Percentiles rank a stretch among this genome's conserved stretches.
These are phyloP conservation scores for Flaveria bidentis DNA, from an alignment of 129 eudicot genomes.

Conservation along the genomic window DNA sequence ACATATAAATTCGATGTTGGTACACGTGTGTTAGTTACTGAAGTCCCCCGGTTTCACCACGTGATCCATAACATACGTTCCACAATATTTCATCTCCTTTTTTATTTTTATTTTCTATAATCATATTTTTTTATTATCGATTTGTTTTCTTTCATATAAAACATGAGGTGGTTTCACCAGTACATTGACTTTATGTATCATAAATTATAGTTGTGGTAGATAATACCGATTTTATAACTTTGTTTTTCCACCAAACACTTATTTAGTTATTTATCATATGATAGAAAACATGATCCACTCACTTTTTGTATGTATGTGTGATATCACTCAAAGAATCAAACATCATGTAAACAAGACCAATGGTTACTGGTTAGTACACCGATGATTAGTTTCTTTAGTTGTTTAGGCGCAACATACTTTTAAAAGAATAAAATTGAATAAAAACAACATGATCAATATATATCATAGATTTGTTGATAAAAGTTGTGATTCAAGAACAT, in stretches of 20 bases:
- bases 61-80: neutral
- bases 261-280: neutral
- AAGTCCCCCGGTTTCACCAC: neutral
- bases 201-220: neutral
- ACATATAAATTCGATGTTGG: neutral
- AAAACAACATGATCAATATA: neutral
- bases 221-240: neutral
- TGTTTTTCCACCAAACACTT: neutral
- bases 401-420: neutral
- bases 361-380: neutral
- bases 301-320: neutral
- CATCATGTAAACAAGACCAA: neutral
- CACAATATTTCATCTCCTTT: neutral
- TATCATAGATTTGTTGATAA: no score
- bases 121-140: neutral
- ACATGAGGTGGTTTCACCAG: constrained; percentile 8
- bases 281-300: neutral
- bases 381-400: neutral
- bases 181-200: neutral
- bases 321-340: neutral
- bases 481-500: no score
- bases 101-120: neutral
- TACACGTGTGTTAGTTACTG: neutral
- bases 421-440: neutral
- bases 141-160: neutral